phyloP scores from a whole-genome alignment of 208 protist species.

The Trypanosoma scelopori region DNA sequence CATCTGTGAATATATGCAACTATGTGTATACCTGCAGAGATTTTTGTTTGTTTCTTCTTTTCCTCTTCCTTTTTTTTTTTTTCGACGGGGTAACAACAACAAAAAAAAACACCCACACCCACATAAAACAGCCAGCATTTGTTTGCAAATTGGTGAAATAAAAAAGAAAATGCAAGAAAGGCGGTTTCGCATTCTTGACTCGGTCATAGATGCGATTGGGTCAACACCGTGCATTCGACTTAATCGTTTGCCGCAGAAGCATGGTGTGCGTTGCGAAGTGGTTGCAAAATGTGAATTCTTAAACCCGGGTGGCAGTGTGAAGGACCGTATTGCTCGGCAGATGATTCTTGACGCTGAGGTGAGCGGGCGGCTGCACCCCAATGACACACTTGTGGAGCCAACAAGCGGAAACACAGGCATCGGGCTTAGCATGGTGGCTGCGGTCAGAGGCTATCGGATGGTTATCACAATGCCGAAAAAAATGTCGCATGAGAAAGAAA shows the following conservation, averaged over 20 bases:
- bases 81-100: neutral
- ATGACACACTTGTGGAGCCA: conserved; percentile 96
- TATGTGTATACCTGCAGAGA: neutral
- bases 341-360: conserved; percentile 96
- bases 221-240: conserved; percentile 89
- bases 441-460: conserved; percentile 95
- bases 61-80: conserved; percentile 5
- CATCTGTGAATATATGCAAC: no score
- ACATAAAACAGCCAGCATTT: no score
- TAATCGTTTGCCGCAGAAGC: conserved; percentile 71
- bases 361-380: conserved; percentile 90
- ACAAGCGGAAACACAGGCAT: conserved; percentile 97
- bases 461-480: conserved; percentile 98
- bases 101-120: no score
- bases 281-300: conserved; percentile 93
- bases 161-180: conserved; percentile 3
- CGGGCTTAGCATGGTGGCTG: conserved; percentile 94
- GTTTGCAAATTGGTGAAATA: neutral
- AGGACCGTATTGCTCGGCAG: conserved; percentile 96
- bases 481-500: conserved; percentile 98
- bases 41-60: neutral
- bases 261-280: conserved; percentile 85
- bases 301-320: conserved; percentile 95
- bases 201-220: conserved; percentile 80
- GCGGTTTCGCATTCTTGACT: conserved; percentile 23